phyloP scores from a whole-genome alignment of 495 filamentous ascomycete genomes.

The Terfezia claveryi region DNA sequence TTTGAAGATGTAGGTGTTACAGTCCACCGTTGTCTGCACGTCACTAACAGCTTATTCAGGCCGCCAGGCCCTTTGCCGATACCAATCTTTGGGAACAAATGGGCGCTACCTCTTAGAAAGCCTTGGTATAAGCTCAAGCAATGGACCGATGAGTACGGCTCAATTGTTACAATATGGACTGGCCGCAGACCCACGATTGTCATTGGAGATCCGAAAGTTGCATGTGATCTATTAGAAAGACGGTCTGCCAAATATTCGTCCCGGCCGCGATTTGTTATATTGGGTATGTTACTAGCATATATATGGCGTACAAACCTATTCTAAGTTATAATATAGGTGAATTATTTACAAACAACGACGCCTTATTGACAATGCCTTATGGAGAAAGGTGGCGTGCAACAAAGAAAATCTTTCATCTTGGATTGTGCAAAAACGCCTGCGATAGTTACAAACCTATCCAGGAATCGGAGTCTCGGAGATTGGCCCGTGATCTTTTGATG shows the following conservation, averaged over 20 bases:
- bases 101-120: slow-evolving; percentile 28
- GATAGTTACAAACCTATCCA: slow-evolving; percentile 24
- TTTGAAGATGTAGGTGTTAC: background rate
- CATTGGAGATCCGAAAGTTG: slow-evolving; percentile 38
- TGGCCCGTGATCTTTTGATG: slow-evolving; percentile 30
- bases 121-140: slow-evolving; percentile 37
- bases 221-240: slow-evolving; percentile 35
- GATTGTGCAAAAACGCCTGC: slow-evolving; percentile 6
- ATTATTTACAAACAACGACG: slow-evolving; percentile 16
- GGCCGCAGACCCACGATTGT: slow-evolving; percentile 40
- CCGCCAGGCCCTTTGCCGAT: slow-evolving; percentile 35
- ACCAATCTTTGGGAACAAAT: slow-evolving; percentile 35
- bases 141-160: slow-evolving; percentile 26
- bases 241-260: slow-evolving; percentile 31
- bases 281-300: slow-evolving; percentile 33
- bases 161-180: slow-evolving; percentile 36
- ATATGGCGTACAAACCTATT: slow-evolving; percentile 14
- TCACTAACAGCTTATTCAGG: slow-evolving; percentile 2
- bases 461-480: slow-evolving; percentile 27
- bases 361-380: slow-evolving; percentile 26
- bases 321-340: slow-evolving; percentile 6
- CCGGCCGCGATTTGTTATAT: slow-evolving; percentile 32
- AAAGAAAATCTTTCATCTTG: slow-evolving; percentile 19
- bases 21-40: background rate
- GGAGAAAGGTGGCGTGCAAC: slow-evolving; percentile 24